Evolutionary conservation across 139 green algal species (phyloP).

Genomic region (Micractinium sp.): DNA sequence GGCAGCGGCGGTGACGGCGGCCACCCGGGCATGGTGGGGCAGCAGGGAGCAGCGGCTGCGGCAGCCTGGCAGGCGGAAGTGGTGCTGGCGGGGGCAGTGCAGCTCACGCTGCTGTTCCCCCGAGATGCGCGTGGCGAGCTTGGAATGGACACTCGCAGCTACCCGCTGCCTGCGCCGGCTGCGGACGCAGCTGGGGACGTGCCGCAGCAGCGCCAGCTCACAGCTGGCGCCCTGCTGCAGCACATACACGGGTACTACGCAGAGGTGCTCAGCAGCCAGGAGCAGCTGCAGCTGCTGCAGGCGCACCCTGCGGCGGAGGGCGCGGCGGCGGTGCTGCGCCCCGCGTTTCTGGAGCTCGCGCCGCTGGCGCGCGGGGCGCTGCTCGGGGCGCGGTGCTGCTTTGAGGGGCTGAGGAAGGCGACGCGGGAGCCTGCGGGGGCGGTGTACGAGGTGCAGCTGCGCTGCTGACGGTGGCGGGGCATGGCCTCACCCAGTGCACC

Average conservation of each 20-base stretch:
- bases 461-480: not conserved
- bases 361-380: not conserved
- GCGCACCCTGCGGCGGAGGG: not conserved
- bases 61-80: not conserved
- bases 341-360: slow-evolving; percentile 25
- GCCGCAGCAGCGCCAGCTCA: not conserved
- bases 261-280: not conserved
- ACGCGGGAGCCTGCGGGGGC: slow-evolving; percentile 9
- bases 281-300: slow-evolving; percentile 26
- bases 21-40: not conserved
- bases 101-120: slow-evolving; percentile 45
- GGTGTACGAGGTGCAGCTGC: slow-evolving; percentile 36
- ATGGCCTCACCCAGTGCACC: too few species aligned
- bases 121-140: slow-evolving; percentile 24
- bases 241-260: slow-evolving; percentile 21
- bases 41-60: not conserved
- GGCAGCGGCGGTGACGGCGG: not conserved
- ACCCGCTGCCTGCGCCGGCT: not conserved
- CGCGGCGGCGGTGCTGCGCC: not conserved
- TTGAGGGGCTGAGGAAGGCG: slow-evolving; percentile 37
- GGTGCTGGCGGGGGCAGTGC: not conserved
- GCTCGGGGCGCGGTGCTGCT: slow-evolving; percentile 14
- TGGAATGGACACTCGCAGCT: slow-evolving; percentile 18
- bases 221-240: slow-evolving; percentile 1
- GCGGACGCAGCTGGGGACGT: not conserved